Evolutionary conservation across 2,329 filamentous ascomycete genomes (phyloP), one percentile per base, ranked within the genome.

Genomic region (Trichophyton simii): DNA sequence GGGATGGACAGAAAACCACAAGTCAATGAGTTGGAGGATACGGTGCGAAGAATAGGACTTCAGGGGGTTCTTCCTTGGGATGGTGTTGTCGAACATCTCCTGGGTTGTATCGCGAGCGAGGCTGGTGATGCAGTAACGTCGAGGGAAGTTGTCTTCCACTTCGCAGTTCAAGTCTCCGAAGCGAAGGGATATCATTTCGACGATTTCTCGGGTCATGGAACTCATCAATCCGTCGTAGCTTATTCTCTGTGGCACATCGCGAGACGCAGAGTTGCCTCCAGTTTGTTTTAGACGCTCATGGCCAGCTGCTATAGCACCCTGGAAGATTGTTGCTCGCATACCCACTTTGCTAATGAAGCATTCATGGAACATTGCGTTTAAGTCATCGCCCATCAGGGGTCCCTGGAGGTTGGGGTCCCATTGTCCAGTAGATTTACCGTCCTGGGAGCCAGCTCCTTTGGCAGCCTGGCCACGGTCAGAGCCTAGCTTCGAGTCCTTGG

Each of bases 1-100:
- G 2, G 60, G 60, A 18, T 62, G 60, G 6, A 62, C 60, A 15
- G 60, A 62, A 42, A 62, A 62, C 60, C 60, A 62, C 25, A 62
- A 20, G 57, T 62, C 60, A 22, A 62, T 62, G 31, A 62, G 60
- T 31, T 62, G 60, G 28, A 62, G 60, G 15, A 62, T 62, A 38
- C 60, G 60, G 42, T 62, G 60, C 31, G 58, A 59, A 13, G 60
- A 62, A 38, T 62, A 62, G 11, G 60, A 62, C 46, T 62, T 62
- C n/a, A 62, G 55, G 6, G 60, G 60, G 31, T 62, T 59, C 44
- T 62, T 58, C 34, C 42, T 59, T 18, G 31, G 44, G 11, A 31
- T 7, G 20, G 25, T 59, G 44, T 62, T 58, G 55, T 62, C 55
- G 41, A 62, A 62, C 60, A 62, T 62, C 11, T 59, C 54, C 20